Evolutionary conservation across 116 monocot species (phyloP).

Genomic region (Dioscorea cayenensis): DNA sequence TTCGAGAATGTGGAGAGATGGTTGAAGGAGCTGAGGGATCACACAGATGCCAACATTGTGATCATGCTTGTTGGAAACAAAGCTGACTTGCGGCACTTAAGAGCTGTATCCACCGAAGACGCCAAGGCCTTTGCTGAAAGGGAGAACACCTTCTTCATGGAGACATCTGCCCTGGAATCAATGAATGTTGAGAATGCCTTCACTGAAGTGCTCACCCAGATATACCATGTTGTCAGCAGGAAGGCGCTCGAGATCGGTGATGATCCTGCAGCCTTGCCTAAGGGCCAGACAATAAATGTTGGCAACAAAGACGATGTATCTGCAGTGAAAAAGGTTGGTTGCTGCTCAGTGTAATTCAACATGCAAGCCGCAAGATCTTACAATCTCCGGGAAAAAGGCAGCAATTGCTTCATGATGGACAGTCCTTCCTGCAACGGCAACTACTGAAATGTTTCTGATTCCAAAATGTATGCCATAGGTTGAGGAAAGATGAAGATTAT

Average conservation of each 20-base stretch:
- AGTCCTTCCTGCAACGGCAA: background rate
- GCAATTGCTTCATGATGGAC: background rate
- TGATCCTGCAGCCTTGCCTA: slow-evolving; percentile 35
- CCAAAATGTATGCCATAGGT: background rate
- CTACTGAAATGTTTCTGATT: background rate
- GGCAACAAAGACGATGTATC: slow-evolving; percentile 40
- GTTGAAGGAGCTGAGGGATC: slow-evolving; percentile 62
- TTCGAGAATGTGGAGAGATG: slow-evolving; percentile 64
- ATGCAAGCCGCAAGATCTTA: background rate
- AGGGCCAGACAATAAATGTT: slow-evolving; percentile 36
- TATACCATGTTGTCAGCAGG: slow-evolving; percentile 49
- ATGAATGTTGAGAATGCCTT: slow-evolving; percentile 61
- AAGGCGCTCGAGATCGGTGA: slow-evolving; percentile 47
- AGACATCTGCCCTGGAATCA: slow-evolving; percentile 61
- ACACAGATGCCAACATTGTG: slow-evolving; percentile 56
- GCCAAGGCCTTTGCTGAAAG: slow-evolving; percentile 49
- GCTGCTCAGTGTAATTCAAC: slow-evolving; percentile 32
- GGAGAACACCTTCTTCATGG: slow-evolving; percentile 61
- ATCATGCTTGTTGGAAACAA: slow-evolving; percentile 78
- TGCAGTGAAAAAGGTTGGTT: slow-evolving; percentile 36
- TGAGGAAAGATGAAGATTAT: background rate
- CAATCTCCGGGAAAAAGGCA: background rate
- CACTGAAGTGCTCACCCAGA: slow-evolving; percentile 64
- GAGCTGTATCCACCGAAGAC: slow-evolving; percentile 46
- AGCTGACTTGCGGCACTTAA: slow-evolving; percentile 55